Percentiles rank a stretch among this genome's conserved stretches.
These are phyloP conservation scores for Acer negundo DNA, from an alignment of 345 rosid genomes.

Conservation along the genomic window DNA sequence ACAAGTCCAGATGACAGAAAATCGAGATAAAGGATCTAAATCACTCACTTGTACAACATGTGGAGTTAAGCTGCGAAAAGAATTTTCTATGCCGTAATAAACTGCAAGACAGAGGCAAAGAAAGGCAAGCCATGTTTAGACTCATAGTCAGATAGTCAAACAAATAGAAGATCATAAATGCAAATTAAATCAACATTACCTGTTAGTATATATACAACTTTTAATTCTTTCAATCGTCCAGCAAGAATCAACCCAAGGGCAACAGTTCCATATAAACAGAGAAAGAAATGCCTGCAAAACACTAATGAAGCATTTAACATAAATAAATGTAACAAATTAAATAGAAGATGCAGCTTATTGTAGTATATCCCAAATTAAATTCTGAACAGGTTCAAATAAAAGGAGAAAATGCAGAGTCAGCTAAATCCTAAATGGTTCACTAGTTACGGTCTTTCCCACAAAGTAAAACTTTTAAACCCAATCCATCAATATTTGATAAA, in stretches of 20 bases:
- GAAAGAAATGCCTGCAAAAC: constrained; percentile 74
- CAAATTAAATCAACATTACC: constrained; percentile 38
- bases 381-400: neutral
- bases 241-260: constrained; percentile 78
- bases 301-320: constrained; percentile 30
- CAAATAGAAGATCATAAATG: constrained; percentile 13
- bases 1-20: neutral
- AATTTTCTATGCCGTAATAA: constrained; percentile 74
- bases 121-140: constrained; percentile 16
- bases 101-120: constrained; percentile 46
- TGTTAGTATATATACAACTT: constrained; percentile 52
- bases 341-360: constrained; percentile 1
- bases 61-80: constrained; percentile 71
- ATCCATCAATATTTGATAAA: neutral
- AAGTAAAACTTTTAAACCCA: neutral
- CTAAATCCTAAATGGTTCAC: constrained; percentile 4
- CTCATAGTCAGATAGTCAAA: neutral
- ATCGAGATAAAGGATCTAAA: neutral
- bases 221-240: constrained; percentile 64
- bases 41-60: constrained; percentile 67
- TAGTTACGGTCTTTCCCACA: neutral
- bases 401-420: neutral
- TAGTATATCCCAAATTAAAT: neutral
- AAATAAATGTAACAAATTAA: constrained; percentile 16
- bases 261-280: constrained; percentile 70